These are phyloP conservation scores for Solanum verrucosum DNA, from an alignment of 257 asterid species.

Conservation along the genomic window DNA sequence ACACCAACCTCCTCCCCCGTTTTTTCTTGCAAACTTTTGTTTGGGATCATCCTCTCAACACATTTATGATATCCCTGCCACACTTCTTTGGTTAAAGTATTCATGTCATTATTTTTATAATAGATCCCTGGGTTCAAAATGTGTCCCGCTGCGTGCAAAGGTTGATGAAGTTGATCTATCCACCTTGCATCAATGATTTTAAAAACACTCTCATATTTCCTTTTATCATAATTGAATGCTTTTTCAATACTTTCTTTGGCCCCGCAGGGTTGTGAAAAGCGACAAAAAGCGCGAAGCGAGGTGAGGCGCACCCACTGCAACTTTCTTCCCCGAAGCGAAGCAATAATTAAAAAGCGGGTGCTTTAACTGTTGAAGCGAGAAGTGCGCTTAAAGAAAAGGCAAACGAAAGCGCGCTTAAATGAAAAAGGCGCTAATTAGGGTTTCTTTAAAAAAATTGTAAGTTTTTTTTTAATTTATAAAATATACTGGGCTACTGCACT, in stretches of 20 bases:
- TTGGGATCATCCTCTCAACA: background rate
- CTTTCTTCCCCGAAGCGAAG: background rate
- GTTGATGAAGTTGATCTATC: background rate
- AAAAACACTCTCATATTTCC: background rate
- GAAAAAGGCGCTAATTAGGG: too few species aligned
- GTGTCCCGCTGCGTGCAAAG: background rate
- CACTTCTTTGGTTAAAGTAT: background rate
- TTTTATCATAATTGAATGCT: background rate
- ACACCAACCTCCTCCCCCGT: background rate
- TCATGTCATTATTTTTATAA: background rate
- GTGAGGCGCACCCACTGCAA: background rate
- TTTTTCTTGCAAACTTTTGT: background rate
- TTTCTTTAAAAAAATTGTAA: too few species aligned
- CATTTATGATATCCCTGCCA: background rate
- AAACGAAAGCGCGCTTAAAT: too few species aligned
- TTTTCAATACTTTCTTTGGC: background rate
- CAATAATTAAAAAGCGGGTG: too few species aligned
- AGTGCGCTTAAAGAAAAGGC: too few species aligned
- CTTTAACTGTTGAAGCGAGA: too few species aligned
- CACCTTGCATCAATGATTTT: background rate
- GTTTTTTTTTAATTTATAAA: too few species aligned
- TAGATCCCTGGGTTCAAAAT: background rate
- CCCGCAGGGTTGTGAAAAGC: background rate
- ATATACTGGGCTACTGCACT: too few species aligned
- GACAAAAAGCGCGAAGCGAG: background rate